Evolutionary conservation across 106 monocot species (phyloP), one percentile per base, ranked within the genome.

Genomic region (Ottelia alismoides): DNA sequence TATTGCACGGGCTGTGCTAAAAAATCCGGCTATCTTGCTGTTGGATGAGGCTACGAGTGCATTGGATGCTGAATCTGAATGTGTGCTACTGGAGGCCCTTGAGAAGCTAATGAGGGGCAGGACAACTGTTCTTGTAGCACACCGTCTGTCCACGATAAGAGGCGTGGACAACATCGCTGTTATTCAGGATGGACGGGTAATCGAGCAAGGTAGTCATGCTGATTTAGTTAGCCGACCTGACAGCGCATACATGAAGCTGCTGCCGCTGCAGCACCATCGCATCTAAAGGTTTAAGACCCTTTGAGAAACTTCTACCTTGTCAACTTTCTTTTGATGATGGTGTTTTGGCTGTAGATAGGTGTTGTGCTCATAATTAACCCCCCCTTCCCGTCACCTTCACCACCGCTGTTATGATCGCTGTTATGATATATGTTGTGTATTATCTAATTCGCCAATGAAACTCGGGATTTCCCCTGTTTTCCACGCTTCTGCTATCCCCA

Each of bases 1-100:
- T 19, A 70, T 70, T 27, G 55, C 62, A 18, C 18, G 70, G 3
- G 70, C 62, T 10, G 27, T 70, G 16, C 20, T 71, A 19, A 64
- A 30, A 45, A 51, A 40, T 7, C 46, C 71, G 0, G 26, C 49
- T 1, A 64, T 64, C 22, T 43, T 62, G 35, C 56, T 70, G 11
- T 55, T 70, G 1, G 70, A 70, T 25, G 70, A 70, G 55, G 70
- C 71, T 9, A 71, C 63, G 1, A 64, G 65, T 17, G 70, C 70
- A 2, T 30, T 71, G 2, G 71, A 71, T 28, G 11, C 29, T 20
- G 58, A 64, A 23, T 64, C 71, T 0, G 64, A 64, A 26, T 17
- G 44, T 16, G 10, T 27, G 10, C 52, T 72, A 1, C 67, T 58
- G 25, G 47, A 58, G 19, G 67, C 58, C 3, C 31, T 67, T 0